Conservation (phyloP, 73 alveolate species). For the Paramecium bursaria region DNA sequence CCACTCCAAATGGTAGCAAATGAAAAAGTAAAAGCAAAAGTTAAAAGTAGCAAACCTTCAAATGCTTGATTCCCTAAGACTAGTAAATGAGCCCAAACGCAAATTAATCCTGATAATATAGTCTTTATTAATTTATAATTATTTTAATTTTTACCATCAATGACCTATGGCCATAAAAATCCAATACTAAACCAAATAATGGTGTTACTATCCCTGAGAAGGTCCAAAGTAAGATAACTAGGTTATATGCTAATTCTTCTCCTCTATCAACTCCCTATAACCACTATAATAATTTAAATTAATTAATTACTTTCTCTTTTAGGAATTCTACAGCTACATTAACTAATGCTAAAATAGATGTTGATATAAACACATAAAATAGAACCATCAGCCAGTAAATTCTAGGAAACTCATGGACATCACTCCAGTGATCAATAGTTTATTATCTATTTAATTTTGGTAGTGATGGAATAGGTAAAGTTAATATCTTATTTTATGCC, state of each 20-base stretch:
- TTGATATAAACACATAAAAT: slow-evolving; percentile 28
- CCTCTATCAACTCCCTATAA: slow-evolving; percentile 10
- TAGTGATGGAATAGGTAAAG: too few species aligned
- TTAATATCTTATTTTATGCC: too few species aligned
- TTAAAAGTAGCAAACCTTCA: slow-evolving; percentile 40
- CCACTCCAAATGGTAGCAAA: slow-evolving; percentile 60
- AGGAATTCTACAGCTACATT: slow-evolving; percentile 33
- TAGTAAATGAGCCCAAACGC: slow-evolving; percentile 53
- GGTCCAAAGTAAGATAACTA: slow-evolving; percentile 29
- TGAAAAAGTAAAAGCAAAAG: slow-evolving; percentile 26
- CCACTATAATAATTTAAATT: too few species aligned
- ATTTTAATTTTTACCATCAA: not conserved
- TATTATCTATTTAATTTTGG: too few species aligned
- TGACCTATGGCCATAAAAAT: slow-evolving; percentile 42
- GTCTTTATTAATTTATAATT: slow-evolving; percentile 51
- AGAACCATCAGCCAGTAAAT: slow-evolving; percentile 27
- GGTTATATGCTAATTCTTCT: slow-evolving; percentile 38
- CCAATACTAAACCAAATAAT: slow-evolving; percentile 47
- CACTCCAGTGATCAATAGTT: too few species aligned
- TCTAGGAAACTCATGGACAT: slow-evolving; percentile 8
- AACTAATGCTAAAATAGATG: slow-evolving; percentile 44
- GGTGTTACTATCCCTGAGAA: slow-evolving; percentile 41
- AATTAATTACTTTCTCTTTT: slow-evolving; percentile 1
- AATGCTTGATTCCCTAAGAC: slow-evolving; percentile 21
- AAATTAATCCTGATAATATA: slow-evolving; percentile 50